Evolutionary conservation across 768 basidiomycete species (phyloP).

Genomic region (Crepidotus variabilis): DNA sequence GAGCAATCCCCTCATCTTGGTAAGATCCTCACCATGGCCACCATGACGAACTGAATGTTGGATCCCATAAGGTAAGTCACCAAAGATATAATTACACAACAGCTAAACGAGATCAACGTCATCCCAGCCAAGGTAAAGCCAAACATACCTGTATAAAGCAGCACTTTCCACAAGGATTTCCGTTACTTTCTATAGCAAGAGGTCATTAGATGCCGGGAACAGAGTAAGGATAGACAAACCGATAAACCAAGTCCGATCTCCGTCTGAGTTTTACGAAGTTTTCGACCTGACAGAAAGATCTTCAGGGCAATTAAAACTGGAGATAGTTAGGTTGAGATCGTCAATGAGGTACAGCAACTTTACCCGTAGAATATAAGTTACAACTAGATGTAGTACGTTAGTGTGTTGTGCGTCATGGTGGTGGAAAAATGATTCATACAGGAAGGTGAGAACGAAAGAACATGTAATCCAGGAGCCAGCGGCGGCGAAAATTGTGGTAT

Average conservation of each 20-base stretch:
- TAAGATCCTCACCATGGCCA: constrained; percentile 11
- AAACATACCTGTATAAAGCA: constrained; percentile 14
- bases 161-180: constrained; percentile 21
- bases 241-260: background rate
- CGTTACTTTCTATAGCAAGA: constrained; percentile 16
- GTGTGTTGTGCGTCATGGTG: background rate
- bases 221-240: background rate
- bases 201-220: background rate
- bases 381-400: constrained; percentile 7
- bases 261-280: background rate
- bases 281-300: constrained; percentile 11
- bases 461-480: constrained; percentile 19
- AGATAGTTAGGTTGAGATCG: background rate
- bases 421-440: constrained; percentile 8
- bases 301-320: constrained; percentile 18
- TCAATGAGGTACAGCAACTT: background rate
- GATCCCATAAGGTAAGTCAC: constrained; percentile 13
- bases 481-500: constrained; percentile 16
- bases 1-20: background rate
- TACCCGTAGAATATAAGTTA: constrained; percentile 17
- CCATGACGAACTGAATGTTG: constrained; percentile 15
- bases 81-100: constrained; percentile 13
- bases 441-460: constrained; percentile 16
- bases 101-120: background rate
- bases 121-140: background rate